These are phyloP conservation scores for Penicillium paxilli DNA, from an alignment of 495 filamentous ascomycete genomes.

Conservation along the genomic window DNA sequence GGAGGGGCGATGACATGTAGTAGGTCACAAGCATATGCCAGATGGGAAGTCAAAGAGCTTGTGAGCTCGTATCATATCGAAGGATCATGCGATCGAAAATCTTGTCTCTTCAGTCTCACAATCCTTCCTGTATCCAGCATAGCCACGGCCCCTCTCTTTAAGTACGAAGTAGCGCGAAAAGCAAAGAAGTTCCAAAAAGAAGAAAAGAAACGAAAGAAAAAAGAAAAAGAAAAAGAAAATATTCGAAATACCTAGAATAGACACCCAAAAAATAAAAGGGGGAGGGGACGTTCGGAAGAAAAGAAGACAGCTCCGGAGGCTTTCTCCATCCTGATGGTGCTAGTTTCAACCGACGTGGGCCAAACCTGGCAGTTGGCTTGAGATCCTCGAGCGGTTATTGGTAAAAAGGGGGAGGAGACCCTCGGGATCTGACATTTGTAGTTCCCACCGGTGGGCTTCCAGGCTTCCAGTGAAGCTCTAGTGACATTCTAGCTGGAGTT, in stretches of 20 bases:
- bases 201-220: too few species aligned
- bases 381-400: background rate
- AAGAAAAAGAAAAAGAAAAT: too few species aligned
- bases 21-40: background rate
- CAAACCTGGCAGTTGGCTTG: background rate
- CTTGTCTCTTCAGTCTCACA: background rate
- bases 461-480: slow-evolving; percentile 23
- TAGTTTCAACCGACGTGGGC: background rate
- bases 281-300: slow-evolving; percentile 5
- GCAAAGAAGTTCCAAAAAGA: too few species aligned
- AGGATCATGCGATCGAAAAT: background rate
- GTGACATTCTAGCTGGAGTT: slow-evolving; percentile 25
- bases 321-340: slow-evolving; percentile 11
- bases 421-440: slow-evolving; percentile 16
- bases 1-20: too few species aligned
- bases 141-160: background rate
- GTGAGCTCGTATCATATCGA: too few species aligned
- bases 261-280: slow-evolving; percentile 4
- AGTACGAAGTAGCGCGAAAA: background rate
- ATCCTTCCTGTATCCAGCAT: background rate
- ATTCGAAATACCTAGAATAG: too few species aligned
- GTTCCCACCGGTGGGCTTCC: slow-evolving; percentile 19
- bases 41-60: too few species aligned
- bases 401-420: background rate
- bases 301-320: slow-evolving; percentile 9